A percentile compares a stretch with the other conserved stretches of the same genome.
phyloP scores from a whole-genome alignment of 805 yeast genomes.

The Kazachstania taianensis region DNA sequence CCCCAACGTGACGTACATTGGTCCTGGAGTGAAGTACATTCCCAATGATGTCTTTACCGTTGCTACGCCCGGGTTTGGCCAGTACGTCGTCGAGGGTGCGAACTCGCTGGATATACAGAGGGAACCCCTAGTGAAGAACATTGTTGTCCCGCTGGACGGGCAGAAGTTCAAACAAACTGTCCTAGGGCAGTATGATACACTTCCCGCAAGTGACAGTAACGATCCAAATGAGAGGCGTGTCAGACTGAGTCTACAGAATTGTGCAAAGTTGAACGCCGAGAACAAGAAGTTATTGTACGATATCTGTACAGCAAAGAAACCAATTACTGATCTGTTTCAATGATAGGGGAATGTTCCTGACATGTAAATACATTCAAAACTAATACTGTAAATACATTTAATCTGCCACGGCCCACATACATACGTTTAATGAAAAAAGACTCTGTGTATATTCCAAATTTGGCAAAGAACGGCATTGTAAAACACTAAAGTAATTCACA shows the following conservation, averaged over 20 bases:
- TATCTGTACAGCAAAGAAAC: slow-evolving; percentile 26
- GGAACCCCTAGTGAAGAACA: slow-evolving; percentile 21
- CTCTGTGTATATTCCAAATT: no score
- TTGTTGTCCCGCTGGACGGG: slow-evolving; percentile 8
- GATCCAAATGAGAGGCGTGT: no score
- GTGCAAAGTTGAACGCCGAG: slow-evolving; percentile 7
- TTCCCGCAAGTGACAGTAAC: no score
- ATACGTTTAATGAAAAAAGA: no score
- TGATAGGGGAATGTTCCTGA: not conserved
- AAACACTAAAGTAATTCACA: no score
- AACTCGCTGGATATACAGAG: slow-evolving; percentile 11
- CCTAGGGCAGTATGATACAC: slow-evolving; percentile 20
- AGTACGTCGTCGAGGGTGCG: slow-evolving; percentile 51
- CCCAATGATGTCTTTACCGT: slow-evolving; percentile 21
- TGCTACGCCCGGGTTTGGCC: slow-evolving; percentile 58
- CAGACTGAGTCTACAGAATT: slow-evolving; percentile 18
- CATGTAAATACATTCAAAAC: no score
- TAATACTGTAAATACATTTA: no score
- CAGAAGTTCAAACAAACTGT: slow-evolving; percentile 12
- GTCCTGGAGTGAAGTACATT: slow-evolving; percentile 3
- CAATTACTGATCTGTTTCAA: slow-evolving; percentile 3
- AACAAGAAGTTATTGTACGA: slow-evolving; percentile 15
- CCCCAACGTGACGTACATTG: slow-evolving; percentile 10
- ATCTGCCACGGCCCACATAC: no score
- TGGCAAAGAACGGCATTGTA: no score